Base-by-base conservation (phyloP, 1,139 yeast species). In the Sugiyamaella grinbergsii region DNA sequence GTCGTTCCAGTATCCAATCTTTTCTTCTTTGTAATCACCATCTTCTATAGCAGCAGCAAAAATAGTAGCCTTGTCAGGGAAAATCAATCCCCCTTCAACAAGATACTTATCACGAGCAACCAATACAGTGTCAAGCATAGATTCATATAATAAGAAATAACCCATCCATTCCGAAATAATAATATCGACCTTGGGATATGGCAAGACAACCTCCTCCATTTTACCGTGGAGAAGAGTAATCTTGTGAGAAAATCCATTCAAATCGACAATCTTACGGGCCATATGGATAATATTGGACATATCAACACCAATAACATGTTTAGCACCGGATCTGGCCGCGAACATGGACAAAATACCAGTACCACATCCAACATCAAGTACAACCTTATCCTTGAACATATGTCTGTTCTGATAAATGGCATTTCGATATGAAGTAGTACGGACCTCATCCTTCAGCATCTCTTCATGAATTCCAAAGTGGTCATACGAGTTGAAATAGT, bases 81-180 rank as follows among this genome's bases (percentile, higher is more conserved):
- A 83, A 56, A 94, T 89, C 59, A 91, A 76, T 7, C 99, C 99
- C 42, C 85, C 95, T 64, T 83, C 78, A 33, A 78, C 89, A 65
- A 94, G 79, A 70, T 90, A 94, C 69, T 79, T 81, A 73, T 94
- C 99, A 72, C 99, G 82, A 29, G 99, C 99, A 60, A 81, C 80
- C 58, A 94, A 75, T 19, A 94, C 99, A 33, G 98, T 90, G 69
- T 94, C 98, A 70, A 94, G 79, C 99, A 94, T 94, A 57, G 96
- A 87, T 76, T 94, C 99, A 67, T 93, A 94, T 53, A 94, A 76
- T 63, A 94, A 74, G 66, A 94, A 94, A 73, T 94, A 94, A 16
- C 99, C 99, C 99, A 94, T 94, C 99, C 99, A 94, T 73, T 94
- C 99, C 57, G 95, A 84, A 55, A 94, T 85, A 62, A 94, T 94